Conservation (phyloP, 2,329 filamentous ascomycete species). For the Chalaropsis ovoidea region DNA sequence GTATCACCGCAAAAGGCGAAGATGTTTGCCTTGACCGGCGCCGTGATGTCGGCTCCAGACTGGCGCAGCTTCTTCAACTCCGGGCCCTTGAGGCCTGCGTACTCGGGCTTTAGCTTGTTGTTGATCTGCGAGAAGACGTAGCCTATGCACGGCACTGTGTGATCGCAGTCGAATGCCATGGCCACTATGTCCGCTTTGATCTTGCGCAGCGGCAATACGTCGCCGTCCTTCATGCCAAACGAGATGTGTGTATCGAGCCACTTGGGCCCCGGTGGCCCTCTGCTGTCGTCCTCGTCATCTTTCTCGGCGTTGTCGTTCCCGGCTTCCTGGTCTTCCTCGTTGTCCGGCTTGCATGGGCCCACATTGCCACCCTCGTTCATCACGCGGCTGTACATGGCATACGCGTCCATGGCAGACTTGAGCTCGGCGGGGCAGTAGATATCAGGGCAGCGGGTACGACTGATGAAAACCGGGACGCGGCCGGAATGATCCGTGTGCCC, state of each 20-base stretch:
- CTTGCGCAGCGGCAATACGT: slow-evolving; percentile 33
- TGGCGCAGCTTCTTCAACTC: slow-evolving; percentile 35
- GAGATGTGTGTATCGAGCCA: slow-evolving; percentile 35
- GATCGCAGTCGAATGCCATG: slow-evolving; percentile 38
- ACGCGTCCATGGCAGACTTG: slow-evolving; percentile 35
- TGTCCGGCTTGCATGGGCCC: slow-evolving; percentile 26
- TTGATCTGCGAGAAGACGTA: slow-evolving; percentile 38
- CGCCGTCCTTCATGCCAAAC: slow-evolving; percentile 33
- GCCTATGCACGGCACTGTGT: slow-evolving; percentile 40
- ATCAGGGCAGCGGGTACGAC: slow-evolving; percentile 38
- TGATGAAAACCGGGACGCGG: slow-evolving; percentile 37
- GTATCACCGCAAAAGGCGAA: slow-evolving; percentile 43
- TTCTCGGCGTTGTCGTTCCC: slow-evolving; percentile 19
- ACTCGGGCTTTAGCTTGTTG: slow-evolving; percentile 35
- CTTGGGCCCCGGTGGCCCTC: slow-evolving; percentile 25
- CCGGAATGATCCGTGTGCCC: slow-evolving; percentile 42
- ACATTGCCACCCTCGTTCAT: slow-evolving; percentile 37
- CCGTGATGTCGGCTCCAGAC: slow-evolving; percentile 35
- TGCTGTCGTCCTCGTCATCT: slow-evolving; percentile 26
- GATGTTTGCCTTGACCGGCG: slow-evolving; percentile 34
- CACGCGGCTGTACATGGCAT: slow-evolving; percentile 35
- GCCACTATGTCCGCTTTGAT: slow-evolving; percentile 33
- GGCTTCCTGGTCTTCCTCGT: slow-evolving; percentile 4
- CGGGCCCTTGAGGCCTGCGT: slow-evolving; percentile 32
- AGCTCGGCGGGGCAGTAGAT: slow-evolving; percentile 39